Percentiles rank a stretch among this genome's conserved stretches.
phyloP scores from a whole-genome alignment of 768 basidiomycete species.

The Crassisporium funariophilum region DNA sequence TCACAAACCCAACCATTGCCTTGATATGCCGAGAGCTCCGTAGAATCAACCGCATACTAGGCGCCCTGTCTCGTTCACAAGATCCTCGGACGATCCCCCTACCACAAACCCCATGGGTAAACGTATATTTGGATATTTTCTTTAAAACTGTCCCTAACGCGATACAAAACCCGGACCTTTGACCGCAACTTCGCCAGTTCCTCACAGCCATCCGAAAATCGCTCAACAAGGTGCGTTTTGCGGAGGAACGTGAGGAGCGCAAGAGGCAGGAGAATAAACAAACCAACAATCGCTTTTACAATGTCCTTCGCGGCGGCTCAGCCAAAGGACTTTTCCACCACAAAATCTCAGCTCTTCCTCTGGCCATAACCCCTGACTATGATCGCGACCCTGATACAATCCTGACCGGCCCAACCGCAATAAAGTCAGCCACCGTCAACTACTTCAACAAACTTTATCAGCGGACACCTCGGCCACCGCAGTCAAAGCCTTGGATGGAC shows the following conservation, averaged over 20 bases:
- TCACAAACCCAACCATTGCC: neutral
- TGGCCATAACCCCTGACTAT: too few species aligned
- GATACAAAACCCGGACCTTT: neutral
- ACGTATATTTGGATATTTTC: neutral
- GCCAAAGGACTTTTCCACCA: neutral
- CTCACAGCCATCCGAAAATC: neutral
- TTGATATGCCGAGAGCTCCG: neutral
- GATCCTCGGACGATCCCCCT: neutral
- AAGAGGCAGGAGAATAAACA: neutral
- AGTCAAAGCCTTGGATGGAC: too few species aligned
- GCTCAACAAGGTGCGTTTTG: conserved; percentile 7
- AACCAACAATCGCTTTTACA: neutral
- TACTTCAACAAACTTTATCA: too few species aligned
- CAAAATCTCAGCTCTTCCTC: too few species aligned
- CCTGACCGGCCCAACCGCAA: too few species aligned
- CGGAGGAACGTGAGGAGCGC: neutral
- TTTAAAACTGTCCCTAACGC: neutral
- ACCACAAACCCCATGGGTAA: neutral
- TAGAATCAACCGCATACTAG: conserved; percentile 1
- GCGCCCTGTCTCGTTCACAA: neutral
- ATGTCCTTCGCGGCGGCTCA: neutral
- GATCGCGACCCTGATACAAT: too few species aligned
- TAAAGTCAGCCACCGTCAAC: too few species aligned
- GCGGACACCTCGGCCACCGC: too few species aligned
- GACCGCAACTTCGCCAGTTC: conserved; percentile 1